Evolutionary conservation across 108 stramenopile species (phyloP), one percentile per base, ranked within the genome.

Genomic region (Pseudonitzschia pungens): DNA sequence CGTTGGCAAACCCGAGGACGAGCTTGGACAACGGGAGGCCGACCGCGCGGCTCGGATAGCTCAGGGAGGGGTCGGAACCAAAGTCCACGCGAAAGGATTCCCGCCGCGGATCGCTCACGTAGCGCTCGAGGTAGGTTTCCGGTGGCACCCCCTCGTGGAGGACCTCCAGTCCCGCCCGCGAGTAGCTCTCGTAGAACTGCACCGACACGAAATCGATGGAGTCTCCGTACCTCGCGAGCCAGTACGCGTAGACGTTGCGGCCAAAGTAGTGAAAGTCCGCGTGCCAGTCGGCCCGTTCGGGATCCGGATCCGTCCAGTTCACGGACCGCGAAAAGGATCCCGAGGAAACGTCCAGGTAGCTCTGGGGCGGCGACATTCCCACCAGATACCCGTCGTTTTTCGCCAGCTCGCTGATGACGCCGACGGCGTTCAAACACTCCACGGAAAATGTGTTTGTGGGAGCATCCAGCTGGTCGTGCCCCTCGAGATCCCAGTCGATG

Each of bases 401-500:
- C 4, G 80, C 81, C 68, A 81, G 28, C 20, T 29, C 50, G 52
- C 80, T 83, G 55, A 94, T 81, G 50, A 74, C 73, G 5, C 84
- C 89, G 81, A 91, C 87, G 29, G 77, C 80, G 29, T 90, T 78
- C 64, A 91, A 62, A 22, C 81, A 83, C 20, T 81, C 80, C 0
- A 84, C 21, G 0, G 87, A 77, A 68, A 94, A 89, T 2, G 40
- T 48, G 16, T 83, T 69, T 24, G 79, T 84, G 16, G 86, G 84
- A 48, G 77, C 72, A 0, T 62, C 43, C 9, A 78, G 27, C 64
- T 82, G 72, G 63, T 94, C 93, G 70, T 92, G 73, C 50, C 93
- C 93, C 69, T 94, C 93, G 59, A 92, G 78, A 68, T 94, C 93
- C 93, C 89, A 94, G 70, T 94, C 93, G n/a, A 91, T 77, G 22